Evolutionary conservation across 257 asterid genomes (phyloP).

Genomic region (Solanum verrucosum): DNA sequence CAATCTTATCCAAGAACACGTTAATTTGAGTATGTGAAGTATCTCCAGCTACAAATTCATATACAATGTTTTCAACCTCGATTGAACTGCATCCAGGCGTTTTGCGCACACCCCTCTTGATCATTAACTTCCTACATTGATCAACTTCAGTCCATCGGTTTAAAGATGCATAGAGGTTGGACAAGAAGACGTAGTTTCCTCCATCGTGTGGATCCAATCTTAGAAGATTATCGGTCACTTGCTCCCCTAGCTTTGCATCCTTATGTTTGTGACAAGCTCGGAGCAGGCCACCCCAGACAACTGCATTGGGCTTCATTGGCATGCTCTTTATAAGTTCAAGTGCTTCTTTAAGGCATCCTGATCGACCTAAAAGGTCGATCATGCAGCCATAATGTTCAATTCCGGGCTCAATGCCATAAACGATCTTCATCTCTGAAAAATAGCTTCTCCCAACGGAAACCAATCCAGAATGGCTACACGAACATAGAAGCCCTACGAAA

Average conservation of each 20-base stretch:
- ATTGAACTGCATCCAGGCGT: constrained; percentile 26
- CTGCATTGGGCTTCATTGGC: constrained; percentile 23
- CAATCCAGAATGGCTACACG: constrained; percentile 22
- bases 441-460: constrained; percentile 17
- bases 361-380: constrained; percentile 28
- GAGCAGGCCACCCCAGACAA: constrained; percentile 27
- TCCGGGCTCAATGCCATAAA: constrained; percentile 15
- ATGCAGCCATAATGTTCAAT: constrained; percentile 33
- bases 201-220: constrained; percentile 21
- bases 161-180: constrained; percentile 20
- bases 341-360: constrained; percentile 26
- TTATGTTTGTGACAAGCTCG: constrained; percentile 10
- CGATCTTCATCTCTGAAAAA: constrained; percentile 13
- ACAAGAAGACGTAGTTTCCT: constrained; percentile 23
- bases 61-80: constrained; percentile 10
- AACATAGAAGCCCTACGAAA: constrained; percentile 21
- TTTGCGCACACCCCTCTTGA: constrained; percentile 15
- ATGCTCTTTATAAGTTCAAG: constrained; percentile 13
- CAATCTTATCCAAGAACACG: constrained; percentile 36
- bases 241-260: constrained; percentile 12
- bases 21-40: constrained; percentile 15
- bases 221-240: constrained; percentile 18
- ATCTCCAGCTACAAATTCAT: constrained; percentile 18
- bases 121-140: constrained; percentile 19
- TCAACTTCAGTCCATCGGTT: constrained; percentile 16